A percentile compares a stretch with the other conserved stretches of the same genome.
Evolutionary conservation across 352 stramenopile species (phyloP).

Genomic region (Elongisporangium senticosum): DNA sequence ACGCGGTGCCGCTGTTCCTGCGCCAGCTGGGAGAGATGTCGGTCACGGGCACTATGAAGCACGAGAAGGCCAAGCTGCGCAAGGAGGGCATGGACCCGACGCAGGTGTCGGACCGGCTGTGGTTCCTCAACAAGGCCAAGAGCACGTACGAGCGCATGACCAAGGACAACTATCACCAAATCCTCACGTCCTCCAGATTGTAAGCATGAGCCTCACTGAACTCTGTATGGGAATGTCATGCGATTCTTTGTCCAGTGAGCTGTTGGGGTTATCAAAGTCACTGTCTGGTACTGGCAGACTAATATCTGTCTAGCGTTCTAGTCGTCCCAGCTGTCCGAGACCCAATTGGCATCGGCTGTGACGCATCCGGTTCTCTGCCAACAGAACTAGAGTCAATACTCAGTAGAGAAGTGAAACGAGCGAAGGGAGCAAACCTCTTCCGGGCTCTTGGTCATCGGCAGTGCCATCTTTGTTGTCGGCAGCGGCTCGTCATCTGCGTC

Average conservation of each 20-base stretch:
- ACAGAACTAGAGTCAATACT: conserved; percentile 5
- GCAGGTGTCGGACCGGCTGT: conserved; percentile 48
- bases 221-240: not conserved
- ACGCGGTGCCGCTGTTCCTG: no score
- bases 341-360: conserved; percentile 60
- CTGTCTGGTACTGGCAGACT: no score
- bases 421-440: conserved; percentile 23
- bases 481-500: conserved; percentile 39
- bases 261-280: no score
- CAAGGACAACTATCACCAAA: conserved; percentile 45
- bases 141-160: conserved; percentile 52
- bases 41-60: conserved; percentile 90
- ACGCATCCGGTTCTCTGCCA: conserved; percentile 28
- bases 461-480: not conserved
- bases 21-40: conserved; percentile 56
- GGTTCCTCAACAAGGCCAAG: conserved; percentile 44
- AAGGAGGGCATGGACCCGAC: conserved; percentile 75
- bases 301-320: conserved; percentile 1
- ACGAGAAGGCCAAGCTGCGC: conserved; percentile 87
- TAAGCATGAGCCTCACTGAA: conserved; percentile 11
- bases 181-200: conserved; percentile 49
- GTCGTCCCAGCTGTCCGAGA: conserved; percentile 63
- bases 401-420: not conserved
- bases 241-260: not conserved
- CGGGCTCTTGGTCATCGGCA: conserved; percentile 11